Evolutionary conservation across 805 yeast genomes (phyloP).

Genomic region (Candida anglica): DNA sequence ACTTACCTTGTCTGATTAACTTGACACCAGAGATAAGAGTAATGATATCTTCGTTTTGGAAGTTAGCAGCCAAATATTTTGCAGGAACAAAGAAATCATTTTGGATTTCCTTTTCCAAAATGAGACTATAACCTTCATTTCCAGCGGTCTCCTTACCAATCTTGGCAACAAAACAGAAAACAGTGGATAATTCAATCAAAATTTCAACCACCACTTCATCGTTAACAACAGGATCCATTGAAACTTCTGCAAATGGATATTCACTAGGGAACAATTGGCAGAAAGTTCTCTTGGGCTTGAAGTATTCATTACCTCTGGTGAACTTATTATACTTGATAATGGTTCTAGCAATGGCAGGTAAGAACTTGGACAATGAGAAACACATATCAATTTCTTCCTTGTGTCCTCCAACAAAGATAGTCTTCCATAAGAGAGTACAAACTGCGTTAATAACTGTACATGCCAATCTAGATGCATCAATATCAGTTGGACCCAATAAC

Average conservation of each 20-base stretch:
- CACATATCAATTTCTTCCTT: slow-evolving; percentile 35
- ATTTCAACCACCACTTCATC: slow-evolving; percentile 70
- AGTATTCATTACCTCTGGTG: slow-evolving; percentile 43
- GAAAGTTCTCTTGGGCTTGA: slow-evolving; percentile 59
- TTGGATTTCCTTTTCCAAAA: slow-evolving; percentile 27
- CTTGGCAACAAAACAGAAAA: slow-evolving; percentile 54
- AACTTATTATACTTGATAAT: slow-evolving; percentile 51
- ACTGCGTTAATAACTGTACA: slow-evolving; percentile 53
- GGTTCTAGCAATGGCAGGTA: slow-evolving; percentile 51
- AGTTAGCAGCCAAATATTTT: slow-evolving; percentile 35
- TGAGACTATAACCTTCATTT: slow-evolving; percentile 38
- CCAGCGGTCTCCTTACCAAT: slow-evolving; percentile 42
- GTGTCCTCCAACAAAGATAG: slow-evolving; percentile 21
- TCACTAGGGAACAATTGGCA: slow-evolving; percentile 65
- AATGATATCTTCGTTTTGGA: slow-evolving; percentile 40
- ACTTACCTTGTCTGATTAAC: slow-evolving; percentile 48
- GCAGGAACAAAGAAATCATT: slow-evolving; percentile 40
- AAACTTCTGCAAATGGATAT: slow-evolving; percentile 59
- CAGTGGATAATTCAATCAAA: slow-evolving; percentile 61
- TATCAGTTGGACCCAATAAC: slow-evolving; percentile 45
- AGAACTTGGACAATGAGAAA: slow-evolving; percentile 45
- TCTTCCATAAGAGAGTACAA: slow-evolving; percentile 34
- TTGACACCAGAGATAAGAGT: slow-evolving; percentile 47
- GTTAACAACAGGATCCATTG: slow-evolving; percentile 72
- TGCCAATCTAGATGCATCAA: slow-evolving; percentile 63